phyloP scores from a whole-genome alignment of 2,329 filamentous ascomycete genomes.

The Dothiorella sarmentorum region DNA sequence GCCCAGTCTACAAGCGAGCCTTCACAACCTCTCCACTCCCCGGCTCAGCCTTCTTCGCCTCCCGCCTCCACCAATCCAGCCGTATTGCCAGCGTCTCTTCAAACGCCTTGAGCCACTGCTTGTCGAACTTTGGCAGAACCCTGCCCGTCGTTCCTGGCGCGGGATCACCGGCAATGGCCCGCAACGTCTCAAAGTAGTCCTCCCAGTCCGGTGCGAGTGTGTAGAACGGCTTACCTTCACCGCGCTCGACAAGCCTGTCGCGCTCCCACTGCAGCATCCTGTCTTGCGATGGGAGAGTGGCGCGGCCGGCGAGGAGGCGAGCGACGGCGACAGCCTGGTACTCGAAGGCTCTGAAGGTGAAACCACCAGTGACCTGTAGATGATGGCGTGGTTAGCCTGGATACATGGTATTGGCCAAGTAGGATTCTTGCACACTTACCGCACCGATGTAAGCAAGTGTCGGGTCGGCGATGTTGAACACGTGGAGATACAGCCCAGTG shows the following conservation, averaged over 20 bases:
- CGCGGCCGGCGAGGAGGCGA: slow-evolving; percentile 19
- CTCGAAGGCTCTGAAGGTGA: slow-evolving; percentile 23
- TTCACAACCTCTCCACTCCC: no score
- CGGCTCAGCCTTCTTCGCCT: not conserved
- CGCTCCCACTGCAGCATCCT: slow-evolving; percentile 20
- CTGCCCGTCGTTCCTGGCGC: slow-evolving; percentile 9
- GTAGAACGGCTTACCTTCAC: slow-evolving; percentile 19
- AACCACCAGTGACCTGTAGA: slow-evolving; percentile 14
- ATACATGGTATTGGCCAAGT: no score
- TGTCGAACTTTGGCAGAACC: not conserved
- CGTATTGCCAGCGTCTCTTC: not conserved
- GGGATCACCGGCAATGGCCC: slow-evolving; percentile 19
- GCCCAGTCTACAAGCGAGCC: no score
- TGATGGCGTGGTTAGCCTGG: no score
- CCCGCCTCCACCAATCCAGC: not conserved
- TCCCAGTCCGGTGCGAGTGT: slow-evolving; percentile 22
- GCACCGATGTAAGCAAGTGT: slow-evolving; percentile 18
- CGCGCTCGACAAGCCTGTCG: slow-evolving; percentile 15
- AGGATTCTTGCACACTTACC: not conserved
- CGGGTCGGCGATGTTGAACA: slow-evolving; percentile 22
- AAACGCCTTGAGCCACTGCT: not conserved
- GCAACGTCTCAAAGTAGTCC: slow-evolving; percentile 20
- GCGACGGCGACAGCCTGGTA: slow-evolving; percentile 24
- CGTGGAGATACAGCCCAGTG: slow-evolving; percentile 21
- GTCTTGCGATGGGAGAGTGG: slow-evolving; percentile 12